Evolutionary conservation across 495 filamentous ascomycete species (phyloP).

Genomic region (Ramalina peruviana): DNA sequence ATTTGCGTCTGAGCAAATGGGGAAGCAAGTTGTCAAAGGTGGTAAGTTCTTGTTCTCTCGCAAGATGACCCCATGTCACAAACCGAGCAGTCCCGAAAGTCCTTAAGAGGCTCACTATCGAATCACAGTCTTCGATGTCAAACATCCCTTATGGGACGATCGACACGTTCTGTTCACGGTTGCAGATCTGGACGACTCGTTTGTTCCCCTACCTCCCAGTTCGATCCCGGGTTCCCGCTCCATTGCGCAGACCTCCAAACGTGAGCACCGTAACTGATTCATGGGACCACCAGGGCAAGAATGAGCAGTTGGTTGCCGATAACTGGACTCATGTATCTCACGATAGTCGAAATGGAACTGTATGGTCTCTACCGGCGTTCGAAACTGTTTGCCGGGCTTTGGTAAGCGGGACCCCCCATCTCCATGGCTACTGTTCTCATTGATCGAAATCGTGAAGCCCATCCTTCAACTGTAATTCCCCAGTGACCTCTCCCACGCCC

Average conservation of each 20-base stretch:
- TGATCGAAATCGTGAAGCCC: neutral
- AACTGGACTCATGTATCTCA: slow-evolving; percentile 44
- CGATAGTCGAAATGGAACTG: slow-evolving; percentile 41
- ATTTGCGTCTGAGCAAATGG: slow-evolving; percentile 20
- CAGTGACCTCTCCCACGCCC: slow-evolving; percentile 26
- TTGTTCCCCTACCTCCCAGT: slow-evolving; percentile 3
- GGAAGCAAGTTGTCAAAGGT: slow-evolving; percentile 32
- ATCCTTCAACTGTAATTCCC: neutral
- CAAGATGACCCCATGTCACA: too few relatives aligned
- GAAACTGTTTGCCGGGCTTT: slow-evolving; percentile 42
- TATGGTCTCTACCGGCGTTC: slow-evolving; percentile 28
- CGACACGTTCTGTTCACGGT: slow-evolving; percentile 40
- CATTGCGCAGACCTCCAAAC: neutral
- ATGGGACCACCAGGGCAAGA: neutral
- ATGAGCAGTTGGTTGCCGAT: slow-evolving; percentile 21
- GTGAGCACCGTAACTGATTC: neutral
- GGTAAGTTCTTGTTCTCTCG: slow-evolving; percentile 9
- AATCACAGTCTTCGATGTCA: slow-evolving; percentile 32
- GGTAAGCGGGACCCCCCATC: slow-evolving; percentile 23
- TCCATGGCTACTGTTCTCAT: neutral
- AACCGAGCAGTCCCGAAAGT: neutral
- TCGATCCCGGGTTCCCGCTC: slow-evolving; percentile 2
- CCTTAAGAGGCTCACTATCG: neutral
- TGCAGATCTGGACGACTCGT: slow-evolving; percentile 47
- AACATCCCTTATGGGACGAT: slow-evolving; percentile 28